Base-by-base conservation (phyloP, 768 basidiomycete genomes). In the Melanogaster broomeanus region DNA sequence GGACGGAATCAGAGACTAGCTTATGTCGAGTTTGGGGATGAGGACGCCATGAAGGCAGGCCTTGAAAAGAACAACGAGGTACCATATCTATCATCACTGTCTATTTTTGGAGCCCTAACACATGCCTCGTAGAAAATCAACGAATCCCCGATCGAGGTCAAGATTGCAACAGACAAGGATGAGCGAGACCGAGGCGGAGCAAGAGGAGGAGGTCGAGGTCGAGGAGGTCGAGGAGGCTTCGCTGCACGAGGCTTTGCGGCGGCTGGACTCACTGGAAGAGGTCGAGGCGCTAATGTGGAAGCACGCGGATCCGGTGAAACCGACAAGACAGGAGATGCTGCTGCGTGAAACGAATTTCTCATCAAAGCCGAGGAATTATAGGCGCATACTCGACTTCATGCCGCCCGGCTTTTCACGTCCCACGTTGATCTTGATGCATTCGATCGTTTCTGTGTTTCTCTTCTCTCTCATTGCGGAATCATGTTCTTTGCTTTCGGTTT, bases 1-100 rank as follows among this genome's bases (percentile, higher is more conserved):
- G 80, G 81, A 10, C 81, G 84, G 41, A 70, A 75, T 25, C 72
- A 71, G 48, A 82, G 78, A 57, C 75, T 93, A 50, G 90, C 85
- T 2, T 97, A 93, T 63, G 82, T 97, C 46, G 94, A 96, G 63
- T 97, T 96, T 69, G 87, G 83, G 4, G 89, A 91, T 60, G 92
- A 95, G 61, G 89, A 88, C 41, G 76, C 84, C 10, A 90, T 94
- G 89, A 89, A 83, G 59, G 79, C 76, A 18, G 93, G 87, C 0
- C 71, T 95, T 19, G 84, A 81, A 40, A 88, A 84, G 60, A 87
- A 90, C 56, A 80, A 77, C 22, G 84, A 85, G 68, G 92, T 93
- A 56, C 51, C 18, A 27, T 6, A 11, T 19, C 6, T 5, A 78
- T 70, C 21, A 16, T 25, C 31, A 16, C 25, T 6, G 8, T 22